Percentiles rank a stretch among this genome's conserved stretches.
Conservation (phyloP, 768 basidiomycete species). For the Pholiota conissans region DNA sequence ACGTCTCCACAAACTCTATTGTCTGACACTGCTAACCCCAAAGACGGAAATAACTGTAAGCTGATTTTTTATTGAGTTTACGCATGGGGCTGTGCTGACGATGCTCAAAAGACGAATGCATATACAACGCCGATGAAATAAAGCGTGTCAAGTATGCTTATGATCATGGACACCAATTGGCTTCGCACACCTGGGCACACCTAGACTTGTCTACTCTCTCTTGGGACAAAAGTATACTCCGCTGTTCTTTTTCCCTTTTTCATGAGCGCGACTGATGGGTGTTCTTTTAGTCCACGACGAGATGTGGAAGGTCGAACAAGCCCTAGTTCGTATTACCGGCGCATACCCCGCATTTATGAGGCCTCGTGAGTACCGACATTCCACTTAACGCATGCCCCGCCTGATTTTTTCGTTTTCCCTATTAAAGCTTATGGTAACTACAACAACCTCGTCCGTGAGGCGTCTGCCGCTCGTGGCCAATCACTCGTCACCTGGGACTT, state of each 20-base stretch:
- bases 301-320: constrained; percentile 37
- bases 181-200: constrained; percentile 48
- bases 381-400: background rate
- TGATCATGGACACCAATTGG: constrained; percentile 40
- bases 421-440: constrained; percentile 39
- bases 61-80: background rate
- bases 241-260: background rate
- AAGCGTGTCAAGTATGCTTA: constrained; percentile 36
- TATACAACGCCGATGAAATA: constrained; percentile 29
- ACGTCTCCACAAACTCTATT: too few species aligned
- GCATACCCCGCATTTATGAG: constrained; percentile 39
- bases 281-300: constrained; percentile 29
- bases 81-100: background rate
- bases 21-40: background rate
- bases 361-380: constrained; percentile 27
- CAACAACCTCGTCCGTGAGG: constrained; percentile 35
- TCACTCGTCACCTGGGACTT: constrained; percentile 35
- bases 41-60: constrained; percentile 40
- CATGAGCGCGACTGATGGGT: background rate
- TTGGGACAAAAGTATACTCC: constrained; percentile 30
- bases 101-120: constrained; percentile 30
- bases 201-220: constrained; percentile 30
- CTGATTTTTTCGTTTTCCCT: background rate
- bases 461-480: constrained; percentile 31
- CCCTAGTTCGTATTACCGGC: constrained; percentile 32